Evolutionary conservation across 2,329 filamentous ascomycete species (phyloP), one percentile per base, ranked within the genome.

Genomic region (Pseudonectria buxi): DNA sequence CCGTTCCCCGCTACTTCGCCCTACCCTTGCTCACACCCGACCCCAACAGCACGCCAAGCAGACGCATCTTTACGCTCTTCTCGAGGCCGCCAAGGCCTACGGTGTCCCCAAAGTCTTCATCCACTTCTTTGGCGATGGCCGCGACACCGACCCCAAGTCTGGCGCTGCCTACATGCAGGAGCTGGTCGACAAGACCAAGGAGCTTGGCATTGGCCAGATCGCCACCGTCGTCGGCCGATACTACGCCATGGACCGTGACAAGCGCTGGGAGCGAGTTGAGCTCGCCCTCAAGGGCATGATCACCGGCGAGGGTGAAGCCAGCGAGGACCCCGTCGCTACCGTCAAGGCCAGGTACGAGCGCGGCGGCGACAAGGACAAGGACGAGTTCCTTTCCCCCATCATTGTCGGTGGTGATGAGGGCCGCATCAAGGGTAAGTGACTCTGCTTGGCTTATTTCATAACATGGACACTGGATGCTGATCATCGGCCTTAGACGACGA

Each of bases 241-340:
- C 80, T 98, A 86, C 64, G 87, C 88, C 65, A 98, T 98, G 92
- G 92, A 98, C 72, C 89, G 92, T 51, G 92, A 98, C 65, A 96
- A 96, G 86, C 81, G 92, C 62, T 98, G 92, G 92, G 92, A 98
- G 59, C 78, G 92, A 59, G 74, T 95, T 49, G 86, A 95, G 71
- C 55, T 95, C 50, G 92, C 84, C 50, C 71, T 98, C 60, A 90
- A 92, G 68, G 92, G 86, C 41, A 60, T 98, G 53, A 69, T 95
- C 30, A 70, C 76, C 10, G 90, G 92, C 41, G 86, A 95, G 63
- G 92, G 92, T 40, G 88, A 95, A 64, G 76, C 81, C 41, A 85
- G 79, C 62, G 76, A 74, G 30, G 92, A 98, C 61, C 86, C 88
- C 5, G 79, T 96, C 41, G 78, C 83, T 61, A 85, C 86, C 11